A percentile compares a stretch with the other conserved stretches of the same genome.
These are phyloP conservation scores for Geosmithia flava DNA, from an alignment of 2,329 filamentous ascomycete genomes.

Conservation along the genomic window DNA sequence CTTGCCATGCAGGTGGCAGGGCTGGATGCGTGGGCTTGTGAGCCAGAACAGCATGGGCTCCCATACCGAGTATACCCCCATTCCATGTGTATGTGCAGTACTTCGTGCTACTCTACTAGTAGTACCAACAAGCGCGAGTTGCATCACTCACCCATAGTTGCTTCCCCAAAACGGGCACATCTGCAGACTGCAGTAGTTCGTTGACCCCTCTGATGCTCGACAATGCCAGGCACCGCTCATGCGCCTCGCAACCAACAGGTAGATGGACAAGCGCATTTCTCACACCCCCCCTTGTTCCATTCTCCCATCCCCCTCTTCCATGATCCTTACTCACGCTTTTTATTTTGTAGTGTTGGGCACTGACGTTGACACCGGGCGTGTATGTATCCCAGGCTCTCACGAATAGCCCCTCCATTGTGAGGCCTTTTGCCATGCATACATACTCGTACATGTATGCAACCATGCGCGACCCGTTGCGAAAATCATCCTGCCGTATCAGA, in stretches of 20 bases:
- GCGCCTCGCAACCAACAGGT: not conserved
- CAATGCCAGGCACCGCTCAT: not conserved
- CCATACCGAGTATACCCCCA: too few species aligned
- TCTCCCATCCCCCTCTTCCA: too few species aligned
- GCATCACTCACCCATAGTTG: too few species aligned
- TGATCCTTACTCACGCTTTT: not conserved
- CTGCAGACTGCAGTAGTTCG: not conserved
- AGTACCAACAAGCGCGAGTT: too few species aligned
- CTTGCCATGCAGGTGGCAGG: not conserved
- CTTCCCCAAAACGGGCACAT: not conserved
- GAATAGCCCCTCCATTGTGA: too few species aligned
- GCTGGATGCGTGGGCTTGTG: not conserved
- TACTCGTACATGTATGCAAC: too few species aligned
- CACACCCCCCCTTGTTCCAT: not conserved
- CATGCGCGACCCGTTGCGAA: not conserved
- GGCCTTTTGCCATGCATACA: too few species aligned
- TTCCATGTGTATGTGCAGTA: too few species aligned
- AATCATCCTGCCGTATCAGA: not conserved
- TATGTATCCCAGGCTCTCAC: not conserved
- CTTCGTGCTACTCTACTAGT: too few species aligned
- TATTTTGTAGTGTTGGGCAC: not conserved
- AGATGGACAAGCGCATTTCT: not conserved
- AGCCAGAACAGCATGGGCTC: too few species aligned
- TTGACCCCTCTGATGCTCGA: not conserved
- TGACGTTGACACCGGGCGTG: not conserved